A percentile compares a stretch with the other conserved stretches of the same genome.
These are phyloP conservation scores for Nicotiana paniculata DNA, from an alignment of 257 asterid species.

Conservation along the genomic window DNA sequence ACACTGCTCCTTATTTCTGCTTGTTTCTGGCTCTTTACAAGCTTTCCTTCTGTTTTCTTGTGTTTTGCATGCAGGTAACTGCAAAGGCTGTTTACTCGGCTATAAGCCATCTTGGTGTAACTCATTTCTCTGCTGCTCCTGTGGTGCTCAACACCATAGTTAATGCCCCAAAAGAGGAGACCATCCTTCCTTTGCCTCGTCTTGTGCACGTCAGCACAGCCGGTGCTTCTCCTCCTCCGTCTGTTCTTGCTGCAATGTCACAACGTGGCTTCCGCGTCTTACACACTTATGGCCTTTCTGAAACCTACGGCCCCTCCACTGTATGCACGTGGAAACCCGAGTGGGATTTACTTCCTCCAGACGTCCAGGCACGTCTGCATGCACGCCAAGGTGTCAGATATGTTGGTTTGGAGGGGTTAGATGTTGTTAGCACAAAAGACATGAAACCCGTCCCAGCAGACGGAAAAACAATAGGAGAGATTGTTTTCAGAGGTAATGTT, in stretches of 20 bases:
- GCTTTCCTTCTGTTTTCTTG: not conserved
- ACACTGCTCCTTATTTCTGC: not conserved
- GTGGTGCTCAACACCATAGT: conserved; percentile 82
- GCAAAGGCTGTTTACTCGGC: conserved; percentile 89
- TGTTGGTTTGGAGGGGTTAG: conserved; percentile 64
- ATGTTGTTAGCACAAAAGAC: conserved; percentile 49
- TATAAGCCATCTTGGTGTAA: conserved; percentile 64
- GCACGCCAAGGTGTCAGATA: conserved; percentile 83
- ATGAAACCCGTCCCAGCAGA: conserved; percentile 69
- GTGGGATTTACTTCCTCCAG: conserved; percentile 77
- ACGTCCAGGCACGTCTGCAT: conserved; percentile 62
- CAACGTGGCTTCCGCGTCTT: conserved; percentile 71
- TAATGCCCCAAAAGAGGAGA: conserved; percentile 57
- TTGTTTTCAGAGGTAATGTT: conserved; percentile 73
- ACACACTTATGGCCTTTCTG: conserved; percentile 93
- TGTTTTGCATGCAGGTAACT: conserved; percentile 37
- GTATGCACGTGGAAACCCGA: conserved; percentile 94
- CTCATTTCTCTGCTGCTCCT: conserved; percentile 97
- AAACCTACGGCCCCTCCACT: conserved; percentile 88
- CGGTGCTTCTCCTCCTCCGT: conserved; percentile 94
- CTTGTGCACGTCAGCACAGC: conserved; percentile 87
- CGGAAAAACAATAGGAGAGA: conserved; percentile 80
- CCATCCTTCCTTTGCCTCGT: conserved; percentile 76
- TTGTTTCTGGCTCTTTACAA: not conserved
- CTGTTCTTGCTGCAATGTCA: conserved; percentile 70